phyloP scores from a whole-genome alignment of 495 filamentous ascomycete species.

The Podospora sp. region DNA sequence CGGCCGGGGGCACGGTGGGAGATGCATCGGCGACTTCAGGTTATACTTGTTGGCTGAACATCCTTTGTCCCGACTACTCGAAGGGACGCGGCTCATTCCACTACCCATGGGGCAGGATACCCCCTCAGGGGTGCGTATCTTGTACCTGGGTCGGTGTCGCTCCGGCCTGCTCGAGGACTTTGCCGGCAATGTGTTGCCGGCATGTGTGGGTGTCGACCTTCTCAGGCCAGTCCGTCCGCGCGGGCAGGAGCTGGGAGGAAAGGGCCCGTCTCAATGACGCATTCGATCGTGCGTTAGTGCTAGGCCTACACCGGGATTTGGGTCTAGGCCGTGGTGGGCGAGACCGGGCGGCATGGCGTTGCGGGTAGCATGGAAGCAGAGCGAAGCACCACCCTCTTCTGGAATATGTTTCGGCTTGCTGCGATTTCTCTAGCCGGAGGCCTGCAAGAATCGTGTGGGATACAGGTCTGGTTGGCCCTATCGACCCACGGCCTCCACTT shows the following conservation, averaged over 20 bases:
- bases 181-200: conserved; percentile 14
- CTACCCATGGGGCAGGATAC: neutral
- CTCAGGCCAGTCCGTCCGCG: conserved; percentile 3
- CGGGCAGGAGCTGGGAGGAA: conserved; percentile 2
- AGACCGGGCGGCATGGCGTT: conserved; percentile 14
- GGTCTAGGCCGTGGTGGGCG: conserved; percentile 20
- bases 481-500: conserved; percentile 30
- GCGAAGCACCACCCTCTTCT: conserved; percentile 3
- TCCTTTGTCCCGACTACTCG: conserved; percentile 16
- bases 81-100: conserved; percentile 1
- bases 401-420: conserved; percentile 21
- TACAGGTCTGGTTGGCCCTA: conserved; percentile 19
- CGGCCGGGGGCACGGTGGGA: conserved; percentile 15
- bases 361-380: conserved; percentile 6
- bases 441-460: conserved; percentile 20
- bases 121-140: neutral
- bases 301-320: conserved; percentile 16
- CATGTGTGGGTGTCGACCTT: conserved; percentile 1
- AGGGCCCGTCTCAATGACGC: conserved; percentile 17
- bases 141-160: conserved; percentile 10
- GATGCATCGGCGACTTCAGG: conserved; percentile 23
- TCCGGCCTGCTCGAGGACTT: conserved; percentile 3
- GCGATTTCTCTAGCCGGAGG: conserved; percentile 3
- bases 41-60: conserved; percentile 15
- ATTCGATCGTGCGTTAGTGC: conserved; percentile 24